Evolutionary conservation across 139 green algal genomes (phyloP).

Genomic region (Desmodesmus armatus): DNA sequence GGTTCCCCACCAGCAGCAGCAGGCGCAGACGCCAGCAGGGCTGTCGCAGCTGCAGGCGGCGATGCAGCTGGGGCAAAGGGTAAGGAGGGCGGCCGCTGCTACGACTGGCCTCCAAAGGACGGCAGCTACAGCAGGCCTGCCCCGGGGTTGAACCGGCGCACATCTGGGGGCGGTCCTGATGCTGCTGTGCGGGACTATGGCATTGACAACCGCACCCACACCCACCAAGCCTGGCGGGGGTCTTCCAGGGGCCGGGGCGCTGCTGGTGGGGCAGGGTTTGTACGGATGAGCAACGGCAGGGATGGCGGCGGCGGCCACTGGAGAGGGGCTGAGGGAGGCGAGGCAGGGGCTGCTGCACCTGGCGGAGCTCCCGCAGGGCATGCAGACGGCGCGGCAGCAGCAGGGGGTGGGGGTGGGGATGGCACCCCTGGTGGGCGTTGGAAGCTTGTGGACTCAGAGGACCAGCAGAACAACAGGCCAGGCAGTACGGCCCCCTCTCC

Average conservation of each 20-base stretch:
- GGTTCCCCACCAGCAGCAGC: not conserved
- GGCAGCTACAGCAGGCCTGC: not conserved
- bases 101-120: too few species aligned
- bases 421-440: not conserved
- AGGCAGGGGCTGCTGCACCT: not conserved
- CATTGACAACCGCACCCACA: too few species aligned
- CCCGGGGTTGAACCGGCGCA: too few species aligned
- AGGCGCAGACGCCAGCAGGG: not conserved
- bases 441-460: not conserved
- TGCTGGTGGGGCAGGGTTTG: too few species aligned
- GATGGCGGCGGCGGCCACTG: too few species aligned
- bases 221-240: too few species aligned
- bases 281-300: too few species aligned
- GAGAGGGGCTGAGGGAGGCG: too few species aligned
- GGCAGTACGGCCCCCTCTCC: not conserved
- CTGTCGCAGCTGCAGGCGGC: not conserved
- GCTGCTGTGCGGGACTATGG: too few species aligned
- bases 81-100: not conserved
- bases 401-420: not conserved
- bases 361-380: not conserved
- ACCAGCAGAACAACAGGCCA: not conserved
- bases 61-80: constrained; percentile 5
- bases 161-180: too few species aligned
- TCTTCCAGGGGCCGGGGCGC: too few species aligned
- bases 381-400: not conserved